Evolutionary conservation across 805 yeast genomes (phyloP), one percentile per base, ranked within the genome.

Genomic region (Schwanniomyces polymorphus): DNA sequence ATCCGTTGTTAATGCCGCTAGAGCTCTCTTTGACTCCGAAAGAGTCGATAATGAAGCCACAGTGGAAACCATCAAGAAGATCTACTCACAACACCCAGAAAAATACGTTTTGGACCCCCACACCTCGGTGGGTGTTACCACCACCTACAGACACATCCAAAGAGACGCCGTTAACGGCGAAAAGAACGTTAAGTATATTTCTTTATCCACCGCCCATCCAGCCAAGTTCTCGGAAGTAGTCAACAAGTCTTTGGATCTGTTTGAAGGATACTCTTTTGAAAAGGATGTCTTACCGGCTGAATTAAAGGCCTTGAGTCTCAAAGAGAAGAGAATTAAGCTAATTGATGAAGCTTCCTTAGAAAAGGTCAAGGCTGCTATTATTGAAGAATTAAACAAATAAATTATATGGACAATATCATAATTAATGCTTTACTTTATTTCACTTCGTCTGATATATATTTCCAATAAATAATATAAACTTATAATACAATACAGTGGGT

Each of bases 161-260:
- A 61, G 68, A 43, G 82, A 78, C 52, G 60, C 65, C 26, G 78
- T 73, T 39, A 62, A 66, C 23, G 68, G 70, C 33, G 59, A 52
- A 8, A 49, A 66, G 18, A 62, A 72, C 26, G 68, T 76, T 34
- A 74, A 80, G 46, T 79, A 79, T 62, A 78, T 94, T 39, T 87
- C 97, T 5, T 80, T 94, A 48, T 87, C 97, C 9, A 94, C 99
- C 41, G 99, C 99, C 7, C 99, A 94, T 66, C 99, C 99, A 38
- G 99, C 99, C 50, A 94, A 94, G 72, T 94, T 94, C 62, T 88
- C 97, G 23, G 97, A 90, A 53, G 99, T 97, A 43, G 99, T 94
- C 23, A 86, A 91, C 67, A 72, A 79, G 57, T 90, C 98, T 2
- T 76, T 94, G 54, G 63, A 69, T 40, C 77, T 76, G 1, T 77